Percentiles rank a stretch among this genome's conserved stretches.
These are phyloP conservation scores for Ustulina deusta DNA, from an alignment of 2,329 filamentous ascomycete genomes.

Conservation along the genomic window DNA sequence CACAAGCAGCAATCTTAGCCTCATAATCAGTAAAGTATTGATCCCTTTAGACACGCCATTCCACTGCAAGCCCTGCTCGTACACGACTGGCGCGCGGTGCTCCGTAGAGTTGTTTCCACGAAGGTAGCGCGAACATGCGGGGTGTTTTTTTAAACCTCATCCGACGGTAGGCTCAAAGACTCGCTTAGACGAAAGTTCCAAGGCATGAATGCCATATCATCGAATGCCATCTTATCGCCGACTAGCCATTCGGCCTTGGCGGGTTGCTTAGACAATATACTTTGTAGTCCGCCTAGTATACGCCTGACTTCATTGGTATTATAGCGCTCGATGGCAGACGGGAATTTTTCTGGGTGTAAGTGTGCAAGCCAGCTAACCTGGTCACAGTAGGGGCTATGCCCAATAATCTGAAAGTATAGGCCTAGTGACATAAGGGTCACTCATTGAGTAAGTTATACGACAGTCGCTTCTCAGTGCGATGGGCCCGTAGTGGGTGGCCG, in stretches of 20 bases:
- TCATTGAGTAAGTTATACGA: constrained; percentile 52
- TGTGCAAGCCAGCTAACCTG: constrained; percentile 29
- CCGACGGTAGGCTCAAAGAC: neutral
- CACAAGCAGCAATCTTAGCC: neutral
- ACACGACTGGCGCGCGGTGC: constrained; percentile 50
- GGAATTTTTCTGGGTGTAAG: constrained; percentile 46
- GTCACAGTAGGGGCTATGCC: constrained; percentile 56
- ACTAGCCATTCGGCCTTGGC: constrained; percentile 33
- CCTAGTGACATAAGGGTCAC: constrained; percentile 52
- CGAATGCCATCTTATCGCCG: constrained; percentile 52
- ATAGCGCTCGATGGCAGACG: constrained; percentile 49
- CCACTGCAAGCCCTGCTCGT: constrained; percentile 53
- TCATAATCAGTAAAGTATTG: constrained; percentile 38
- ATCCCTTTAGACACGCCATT: constrained; percentile 55
- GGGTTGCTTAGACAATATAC: constrained; percentile 17
- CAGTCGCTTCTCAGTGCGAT: constrained; percentile 52
- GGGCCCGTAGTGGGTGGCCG: too few relatives aligned
- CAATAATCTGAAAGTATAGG: constrained; percentile 57
- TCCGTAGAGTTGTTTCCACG: constrained; percentile 53
- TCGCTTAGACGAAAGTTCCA: constrained; percentile 33
- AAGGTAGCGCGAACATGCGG: constrained; percentile 42
- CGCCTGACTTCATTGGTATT: constrained; percentile 47
- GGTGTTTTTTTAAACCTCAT: constrained; percentile 26
- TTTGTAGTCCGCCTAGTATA: constrained; percentile 46
- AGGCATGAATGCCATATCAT: constrained; percentile 42